phyloP scores from a whole-genome alignment of 2,329 filamentous ascomycete genomes.

The Intubia oerlemansii region DNA sequence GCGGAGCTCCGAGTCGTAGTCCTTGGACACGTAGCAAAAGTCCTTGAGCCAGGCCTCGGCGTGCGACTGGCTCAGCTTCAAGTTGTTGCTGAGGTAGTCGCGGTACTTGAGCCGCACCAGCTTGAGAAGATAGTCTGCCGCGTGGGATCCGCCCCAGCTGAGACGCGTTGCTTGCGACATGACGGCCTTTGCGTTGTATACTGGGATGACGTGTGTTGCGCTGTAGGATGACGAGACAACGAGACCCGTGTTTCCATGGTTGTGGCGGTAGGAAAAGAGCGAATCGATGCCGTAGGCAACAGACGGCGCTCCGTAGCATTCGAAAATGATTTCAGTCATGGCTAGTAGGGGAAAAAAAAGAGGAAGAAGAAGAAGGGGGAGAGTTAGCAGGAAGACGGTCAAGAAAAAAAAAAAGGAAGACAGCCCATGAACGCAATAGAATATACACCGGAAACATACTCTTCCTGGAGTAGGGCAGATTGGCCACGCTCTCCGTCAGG shows the following conservation, averaged over 20 bases:
- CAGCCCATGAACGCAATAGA: neutral
- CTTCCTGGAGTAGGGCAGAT: conserved; percentile 70
- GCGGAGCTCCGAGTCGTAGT: conserved; percentile 62
- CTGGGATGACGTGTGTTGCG: conserved; percentile 85
- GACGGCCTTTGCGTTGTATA: conserved; percentile 68
- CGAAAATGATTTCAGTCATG: conserved; percentile 95
- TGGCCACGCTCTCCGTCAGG: conserved; percentile 90
- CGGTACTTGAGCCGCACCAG: conserved; percentile 72
- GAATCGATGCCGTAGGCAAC: conserved; percentile 91
- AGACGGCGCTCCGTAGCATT: conserved; percentile 80
- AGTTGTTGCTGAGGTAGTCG: conserved; percentile 47
- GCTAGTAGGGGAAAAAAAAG: too few relatives aligned
- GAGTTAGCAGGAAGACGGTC: too few relatives aligned
- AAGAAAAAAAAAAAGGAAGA: neutral
- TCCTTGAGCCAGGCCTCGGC: conserved; percentile 71
- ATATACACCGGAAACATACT: conserved; percentile 43
- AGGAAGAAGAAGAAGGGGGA: neutral
- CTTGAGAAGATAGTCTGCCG: conserved; percentile 77
- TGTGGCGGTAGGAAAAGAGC: conserved; percentile 86
- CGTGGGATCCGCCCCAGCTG: conserved; percentile 88
- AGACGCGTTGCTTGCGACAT: conserved; percentile 69
- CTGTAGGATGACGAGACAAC: conserved; percentile 86
- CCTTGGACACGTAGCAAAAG: conserved; percentile 72
- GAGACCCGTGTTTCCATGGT: conserved; percentile 68
- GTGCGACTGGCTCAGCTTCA: conserved; percentile 69